Conservation (phyloP, 805 yeast species). For the Blastobotrys mokoenaii region DNA sequence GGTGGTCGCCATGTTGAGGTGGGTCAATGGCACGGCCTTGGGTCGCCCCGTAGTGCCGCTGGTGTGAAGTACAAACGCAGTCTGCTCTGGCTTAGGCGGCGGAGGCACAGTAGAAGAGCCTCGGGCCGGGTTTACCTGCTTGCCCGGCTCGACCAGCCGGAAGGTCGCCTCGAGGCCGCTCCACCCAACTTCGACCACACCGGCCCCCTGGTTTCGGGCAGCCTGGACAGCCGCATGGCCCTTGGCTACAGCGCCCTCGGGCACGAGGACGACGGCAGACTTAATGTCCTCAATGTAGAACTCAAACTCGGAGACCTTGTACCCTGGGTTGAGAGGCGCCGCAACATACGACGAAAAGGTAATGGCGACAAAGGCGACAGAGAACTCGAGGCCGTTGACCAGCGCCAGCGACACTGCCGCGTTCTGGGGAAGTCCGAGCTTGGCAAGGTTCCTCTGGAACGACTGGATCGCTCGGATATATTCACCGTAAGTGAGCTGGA, state of each 20-base stretch:
- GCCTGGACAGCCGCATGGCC: constrained; percentile 41
- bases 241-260: constrained; percentile 38
- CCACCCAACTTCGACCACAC: constrained; percentile 3
- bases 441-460: constrained; percentile 35
- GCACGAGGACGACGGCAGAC: constrained; percentile 50
- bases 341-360: constrained; percentile 51
- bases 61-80: constrained; percentile 62
- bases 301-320: constrained; percentile 53
- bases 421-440: constrained; percentile 32
- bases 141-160: neutral
- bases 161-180: neutral
- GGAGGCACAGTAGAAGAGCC: constrained; percentile 2
- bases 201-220: constrained; percentile 35
- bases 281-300: constrained; percentile 55
- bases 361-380: constrained; percentile 46
- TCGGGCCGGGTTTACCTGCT: neutral
- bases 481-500: constrained; percentile 37
- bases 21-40: constrained; percentile 66
- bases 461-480: constrained; percentile 39
- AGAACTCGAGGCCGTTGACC: constrained; percentile 53
- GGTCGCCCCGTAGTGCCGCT: constrained; percentile 74
- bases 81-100: constrained; percentile 38
- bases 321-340: constrained; percentile 61
- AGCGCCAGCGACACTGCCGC: constrained; percentile 50
- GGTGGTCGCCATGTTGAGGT: constrained; percentile 51